Evolutionary conservation across 2,329 filamentous ascomycete genomes (phyloP).

Genomic region (Arthroderma sp.): DNA sequence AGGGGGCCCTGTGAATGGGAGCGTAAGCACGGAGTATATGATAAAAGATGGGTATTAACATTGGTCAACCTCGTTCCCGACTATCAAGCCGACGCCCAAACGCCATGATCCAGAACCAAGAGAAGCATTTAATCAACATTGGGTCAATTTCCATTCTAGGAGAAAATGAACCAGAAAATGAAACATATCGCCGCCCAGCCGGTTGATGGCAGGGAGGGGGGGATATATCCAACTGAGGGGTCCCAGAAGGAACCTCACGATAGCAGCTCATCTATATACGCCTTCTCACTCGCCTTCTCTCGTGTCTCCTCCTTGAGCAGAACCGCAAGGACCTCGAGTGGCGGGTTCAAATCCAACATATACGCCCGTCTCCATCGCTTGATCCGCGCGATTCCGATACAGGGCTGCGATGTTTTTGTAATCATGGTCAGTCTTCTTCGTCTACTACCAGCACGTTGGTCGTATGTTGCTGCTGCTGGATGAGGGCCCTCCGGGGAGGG

Average conservation of each 20-base stretch:
- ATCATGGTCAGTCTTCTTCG: neutral
- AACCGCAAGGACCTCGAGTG: slow-evolving; percentile 80
- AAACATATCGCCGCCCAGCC: neutral
- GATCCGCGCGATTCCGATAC: slow-evolving; percentile 67
- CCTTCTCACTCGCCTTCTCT: slow-evolving; percentile 41
- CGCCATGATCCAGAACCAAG: neutral
- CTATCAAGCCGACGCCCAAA: neutral
- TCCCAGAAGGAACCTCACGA: slow-evolving; percentile 4
- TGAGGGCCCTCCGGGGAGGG: too few relatives aligned
- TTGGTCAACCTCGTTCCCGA: neutral
- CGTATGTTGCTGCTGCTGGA: neutral
- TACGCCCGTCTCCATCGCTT: slow-evolving; percentile 84
- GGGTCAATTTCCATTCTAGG: neutral
- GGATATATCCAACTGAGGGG: neutral
- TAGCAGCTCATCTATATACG: slow-evolving; percentile 58
- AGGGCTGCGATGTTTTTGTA: slow-evolving; percentile 49
- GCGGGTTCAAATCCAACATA: slow-evolving; percentile 68
- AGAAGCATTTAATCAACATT: neutral
- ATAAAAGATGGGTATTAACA: neutral
- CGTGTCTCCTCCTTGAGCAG: slow-evolving; percentile 58
- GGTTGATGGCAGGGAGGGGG: neutral
- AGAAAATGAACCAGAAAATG: neutral
- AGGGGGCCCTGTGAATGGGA: too few relatives aligned
- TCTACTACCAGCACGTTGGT: neutral
- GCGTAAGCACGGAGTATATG: neutral